Conservation (phyloP, 2,329 filamentous ascomycete species). For the Lachnellula occidentalis region DNA sequence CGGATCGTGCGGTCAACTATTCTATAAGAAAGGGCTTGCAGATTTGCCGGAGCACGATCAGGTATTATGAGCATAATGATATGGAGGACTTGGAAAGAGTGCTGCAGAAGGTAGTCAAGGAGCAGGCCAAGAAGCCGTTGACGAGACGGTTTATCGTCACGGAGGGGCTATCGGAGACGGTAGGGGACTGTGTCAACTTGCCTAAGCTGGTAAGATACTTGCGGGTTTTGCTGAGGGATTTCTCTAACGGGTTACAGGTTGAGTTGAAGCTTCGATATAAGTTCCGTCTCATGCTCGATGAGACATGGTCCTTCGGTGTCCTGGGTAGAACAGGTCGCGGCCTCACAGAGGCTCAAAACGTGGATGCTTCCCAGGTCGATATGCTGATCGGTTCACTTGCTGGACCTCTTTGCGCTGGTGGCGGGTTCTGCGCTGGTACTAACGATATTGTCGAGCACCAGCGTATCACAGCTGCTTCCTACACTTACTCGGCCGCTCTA, state of each 20-base stretch:
- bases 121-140: slow-evolving; percentile 76
- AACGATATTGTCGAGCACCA: slow-evolving; percentile 94
- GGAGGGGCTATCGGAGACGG: slow-evolving; percentile 87
- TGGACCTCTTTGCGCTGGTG: slow-evolving; percentile 83
- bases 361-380: slow-evolving; percentile 87
- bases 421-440: slow-evolving; percentile 90
- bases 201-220: slow-evolving; percentile 66
- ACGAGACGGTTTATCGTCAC: slow-evolving; percentile 94
- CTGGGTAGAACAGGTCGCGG: slow-evolving; percentile 87
- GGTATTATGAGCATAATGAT: slow-evolving; percentile 94
- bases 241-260: slow-evolving; percentile 45
- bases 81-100: slow-evolving; percentile 88
- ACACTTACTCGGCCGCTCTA: slow-evolving; percentile 92
- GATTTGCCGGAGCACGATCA: slow-evolving; percentile 82
- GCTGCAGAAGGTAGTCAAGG: slow-evolving; percentile 77
- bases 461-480: slow-evolving; percentile 84
- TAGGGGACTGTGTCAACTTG: slow-evolving; percentile 78
- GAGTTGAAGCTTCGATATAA: slow-evolving; percentile 96
- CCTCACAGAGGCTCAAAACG: slow-evolving; percentile 92
- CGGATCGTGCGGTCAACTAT: slow-evolving; percentile 89
- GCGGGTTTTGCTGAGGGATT: not conserved
- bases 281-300: slow-evolving; percentile 94
- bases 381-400: slow-evolving; percentile 95
- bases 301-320: slow-evolving; percentile 96
- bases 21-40: slow-evolving; percentile 92